Evolutionary conservation across 345 rosid genomes (phyloP).

Genomic region (Eucalyptus marginata): DNA sequence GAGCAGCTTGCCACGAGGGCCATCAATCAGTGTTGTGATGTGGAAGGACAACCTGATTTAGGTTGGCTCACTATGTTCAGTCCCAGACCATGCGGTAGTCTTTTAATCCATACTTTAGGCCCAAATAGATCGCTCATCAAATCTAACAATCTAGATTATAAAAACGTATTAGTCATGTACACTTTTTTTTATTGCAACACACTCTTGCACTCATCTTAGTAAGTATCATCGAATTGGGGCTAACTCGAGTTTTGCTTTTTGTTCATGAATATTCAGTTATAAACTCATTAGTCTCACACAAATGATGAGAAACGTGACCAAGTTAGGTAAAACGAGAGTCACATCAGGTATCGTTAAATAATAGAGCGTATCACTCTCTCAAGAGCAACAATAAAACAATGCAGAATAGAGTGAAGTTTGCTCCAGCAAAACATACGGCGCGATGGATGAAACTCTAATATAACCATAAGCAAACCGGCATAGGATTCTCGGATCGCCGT

Average conservation of each 20-base stretch:
- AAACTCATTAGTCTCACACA: rapidly evolving
- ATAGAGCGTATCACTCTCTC: neutral
- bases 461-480: neutral
- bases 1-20: neutral
- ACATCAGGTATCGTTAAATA: rapidly evolving
- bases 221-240: neutral
- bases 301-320: neutral
- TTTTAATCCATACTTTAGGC: too few relatives aligned
- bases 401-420: rapidly evolving
- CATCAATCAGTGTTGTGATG: neutral
- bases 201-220: neutral
- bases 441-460: neutral
- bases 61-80: neutral
- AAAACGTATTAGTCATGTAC: neutral
- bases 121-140: neutral
- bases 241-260: neutral
- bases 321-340: neutral
- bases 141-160: neutral
- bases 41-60: neutral
- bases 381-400: rapidly evolving
- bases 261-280: neutral
- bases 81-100: neutral
- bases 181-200: neutral
- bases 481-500: neutral
- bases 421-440: neutral